phyloP scores from a whole-genome alignment of 2,329 filamentous ascomycete genomes.

The Amylocarpus encephaloides region DNA sequence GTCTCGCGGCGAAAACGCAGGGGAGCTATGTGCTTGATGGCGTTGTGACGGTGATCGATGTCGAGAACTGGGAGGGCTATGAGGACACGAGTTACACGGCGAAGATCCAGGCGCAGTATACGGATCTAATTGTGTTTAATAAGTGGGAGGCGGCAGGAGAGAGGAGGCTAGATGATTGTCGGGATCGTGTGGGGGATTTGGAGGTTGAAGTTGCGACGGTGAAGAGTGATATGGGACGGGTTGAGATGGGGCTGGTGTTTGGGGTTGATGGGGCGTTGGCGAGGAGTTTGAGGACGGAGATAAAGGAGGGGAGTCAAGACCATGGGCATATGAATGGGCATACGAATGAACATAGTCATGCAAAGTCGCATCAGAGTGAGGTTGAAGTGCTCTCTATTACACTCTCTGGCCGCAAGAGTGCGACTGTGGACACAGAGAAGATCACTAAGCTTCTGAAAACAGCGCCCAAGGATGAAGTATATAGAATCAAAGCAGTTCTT shows the following conservation, averaged over 20 bases:
- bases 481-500: slow-evolving; percentile 78
- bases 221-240: slow-evolving; percentile 75
- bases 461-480: slow-evolving; percentile 88
- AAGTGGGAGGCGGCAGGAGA: slow-evolving; percentile 56
- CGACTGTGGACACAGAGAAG: slow-evolving; percentile 49
- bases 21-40: slow-evolving; percentile 60
- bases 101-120: slow-evolving; percentile 65
- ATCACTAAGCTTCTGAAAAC: slow-evolving; percentile 61
- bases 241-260: slow-evolving; percentile 74
- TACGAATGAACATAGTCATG: slow-evolving; percentile 29
- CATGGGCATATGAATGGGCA: slow-evolving; percentile 49
- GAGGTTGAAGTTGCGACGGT: slow-evolving; percentile 66
- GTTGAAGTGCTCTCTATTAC: slow-evolving; percentile 88
- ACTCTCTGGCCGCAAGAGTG: slow-evolving; percentile 42
- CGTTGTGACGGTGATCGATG: slow-evolving; percentile 65
- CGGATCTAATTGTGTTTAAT: slow-evolving; percentile 66
- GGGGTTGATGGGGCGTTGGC: slow-evolving; percentile 81
- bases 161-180: neutral
- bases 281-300: slow-evolving; percentile 41
- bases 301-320: slow-evolving; percentile 20
- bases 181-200: slow-evolving; percentile 39
- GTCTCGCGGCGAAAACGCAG: slow-evolving; percentile 47
- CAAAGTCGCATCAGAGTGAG: slow-evolving; percentile 64
- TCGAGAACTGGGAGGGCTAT: slow-evolving; percentile 71
- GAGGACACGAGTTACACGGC: slow-evolving; percentile 66